These are phyloP conservation scores for Trichoderma endophyticum DNA, from an alignment of 2,329 filamentous ascomycete species.

Conservation along the genomic window DNA sequence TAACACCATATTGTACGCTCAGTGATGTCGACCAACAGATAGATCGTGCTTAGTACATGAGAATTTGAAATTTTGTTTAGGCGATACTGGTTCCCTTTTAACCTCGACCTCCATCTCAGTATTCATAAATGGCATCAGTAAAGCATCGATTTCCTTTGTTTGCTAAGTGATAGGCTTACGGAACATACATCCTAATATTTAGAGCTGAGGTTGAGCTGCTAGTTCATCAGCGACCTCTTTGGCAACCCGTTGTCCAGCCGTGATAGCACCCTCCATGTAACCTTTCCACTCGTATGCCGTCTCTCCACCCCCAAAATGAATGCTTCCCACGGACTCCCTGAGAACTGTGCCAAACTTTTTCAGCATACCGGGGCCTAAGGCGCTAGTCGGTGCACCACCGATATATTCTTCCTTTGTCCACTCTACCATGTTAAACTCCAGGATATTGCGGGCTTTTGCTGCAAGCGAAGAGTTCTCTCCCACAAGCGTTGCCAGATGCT, in stretches of 20 bases:
- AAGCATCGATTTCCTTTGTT: background rate
- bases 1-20: background rate
- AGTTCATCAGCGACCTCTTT: slow-evolving; percentile 20
- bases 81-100: background rate
- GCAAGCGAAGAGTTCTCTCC: slow-evolving; percentile 15
- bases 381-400: slow-evolving; percentile 20
- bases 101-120: background rate
- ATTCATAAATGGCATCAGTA: background rate
- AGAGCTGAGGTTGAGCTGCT: background rate
- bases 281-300: slow-evolving; percentile 27
- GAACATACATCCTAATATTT: background rate
- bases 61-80: background rate
- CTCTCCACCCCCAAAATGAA: slow-evolving; percentile 29
- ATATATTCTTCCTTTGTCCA: slow-evolving; percentile 24
- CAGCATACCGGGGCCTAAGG: background rate
- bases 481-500: slow-evolving; percentile 22
- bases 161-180: background rate
- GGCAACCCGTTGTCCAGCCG: slow-evolving; percentile 24
- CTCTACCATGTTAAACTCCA: slow-evolving; percentile 21
- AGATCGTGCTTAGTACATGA: background rate
- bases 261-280: slow-evolving; percentile 28
- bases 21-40: background rate
- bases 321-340: slow-evolving; percentile 13
- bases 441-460: slow-evolving; percentile 10
- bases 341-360: background rate